These are phyloP conservation scores for Starmerella etchellsii DNA, from an alignment of 805 yeast species.

Conservation along the genomic window DNA sequence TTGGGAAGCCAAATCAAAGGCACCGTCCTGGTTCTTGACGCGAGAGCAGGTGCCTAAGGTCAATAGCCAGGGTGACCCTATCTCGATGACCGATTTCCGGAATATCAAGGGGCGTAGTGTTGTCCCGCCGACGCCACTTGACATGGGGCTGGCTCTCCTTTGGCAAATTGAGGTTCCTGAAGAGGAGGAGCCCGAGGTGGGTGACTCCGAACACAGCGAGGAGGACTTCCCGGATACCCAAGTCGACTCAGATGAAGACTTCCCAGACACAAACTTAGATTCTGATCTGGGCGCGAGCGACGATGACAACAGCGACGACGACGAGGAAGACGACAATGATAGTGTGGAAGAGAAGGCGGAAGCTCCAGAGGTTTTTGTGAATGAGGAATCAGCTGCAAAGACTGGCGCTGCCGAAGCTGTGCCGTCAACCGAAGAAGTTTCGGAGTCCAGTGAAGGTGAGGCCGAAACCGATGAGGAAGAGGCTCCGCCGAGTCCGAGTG, in stretches of 20 bases:
- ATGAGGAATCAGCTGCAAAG: no score
- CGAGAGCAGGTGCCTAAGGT: slow-evolving; percentile 58
- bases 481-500: neutral
- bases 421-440: neutral
- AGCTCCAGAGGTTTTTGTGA: no score
- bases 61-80: slow-evolving; percentile 34
- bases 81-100: slow-evolving; percentile 51
- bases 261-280: slow-evolving; percentile 12
- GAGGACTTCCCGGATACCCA: slow-evolving; percentile 19
- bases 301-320: neutral
- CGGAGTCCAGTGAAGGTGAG: slow-evolving; percentile 10
- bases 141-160: slow-evolving; percentile 77
- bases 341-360: no score
- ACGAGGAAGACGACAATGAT: neutral
- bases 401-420: neutral
- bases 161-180: slow-evolving; percentile 56
- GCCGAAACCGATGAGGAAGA: slow-evolving; percentile 17
- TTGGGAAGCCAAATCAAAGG: slow-evolving; percentile 75
- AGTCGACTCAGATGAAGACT: slow-evolving; percentile 27
- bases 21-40: slow-evolving; percentile 76
- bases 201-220: slow-evolving; percentile 6
- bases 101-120: slow-evolving; percentile 40
- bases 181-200: slow-evolving; percentile 22
- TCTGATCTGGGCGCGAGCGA: slow-evolving; percentile 18
- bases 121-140: slow-evolving; percentile 63